Evolutionary conservation across 805 yeast species (phyloP), one percentile per base, ranked within the genome.

Genomic region (Candida quercuum): DNA sequence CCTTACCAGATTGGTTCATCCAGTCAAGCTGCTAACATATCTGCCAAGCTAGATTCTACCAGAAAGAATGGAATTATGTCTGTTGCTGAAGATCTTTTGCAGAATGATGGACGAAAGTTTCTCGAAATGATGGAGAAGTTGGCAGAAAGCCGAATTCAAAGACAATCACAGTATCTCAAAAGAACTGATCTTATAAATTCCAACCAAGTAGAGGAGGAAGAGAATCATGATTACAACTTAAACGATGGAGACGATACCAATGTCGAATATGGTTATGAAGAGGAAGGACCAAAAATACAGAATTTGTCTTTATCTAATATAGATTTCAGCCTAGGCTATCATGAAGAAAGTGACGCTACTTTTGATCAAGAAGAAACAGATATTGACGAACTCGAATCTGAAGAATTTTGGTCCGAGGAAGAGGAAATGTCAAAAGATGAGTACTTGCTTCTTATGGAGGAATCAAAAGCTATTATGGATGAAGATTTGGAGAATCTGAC

Each of bases 61-160:
- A 39, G 46, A 36, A 48, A 50, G 44, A 64, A 61, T 26, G 78
- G 76, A 12, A 64, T 74, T 40, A 60, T 72, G 45, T 66, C 81
- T 4, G 73, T 88, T 30, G 93, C 95, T 1, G 94, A 86, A 47
- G 94, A 86, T 51, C 59, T 88, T 20, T 67, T 86, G 48, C 76
- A 75, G 47, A 81, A 80, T 52, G 86, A 83, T 44, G 95, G 95
- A n/a, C 72, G 73, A 45, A 74, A 78, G 29, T 85, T 87, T 45
- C 71, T 86, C 23, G 81, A 81, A 45, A 80, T 86, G 71, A 81
- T 88, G 76, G 94, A 86, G 56, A 72, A 77, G 37, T 64, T 85
- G 32, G 85, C 87, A 4, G 72, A 72, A 40, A 69, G 77, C 31
- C 61, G 76, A 15, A 49, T 65, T 58, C 56, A 47, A 32, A 51